Conservation (phyloP, 345 rosid species). For the Mangifera indica region DNA sequence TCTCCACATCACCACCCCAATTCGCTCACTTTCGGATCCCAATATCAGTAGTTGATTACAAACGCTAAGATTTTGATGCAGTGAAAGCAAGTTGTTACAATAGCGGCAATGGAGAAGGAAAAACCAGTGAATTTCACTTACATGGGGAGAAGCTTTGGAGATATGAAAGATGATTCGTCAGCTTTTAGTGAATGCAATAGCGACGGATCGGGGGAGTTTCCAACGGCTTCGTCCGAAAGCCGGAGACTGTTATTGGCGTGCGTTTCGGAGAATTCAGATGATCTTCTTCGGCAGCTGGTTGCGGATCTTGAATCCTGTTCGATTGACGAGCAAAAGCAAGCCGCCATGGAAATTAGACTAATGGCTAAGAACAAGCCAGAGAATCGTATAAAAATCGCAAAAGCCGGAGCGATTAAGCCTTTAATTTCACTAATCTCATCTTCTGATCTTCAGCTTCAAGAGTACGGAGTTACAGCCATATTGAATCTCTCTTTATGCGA, state of each 20-base stretch:
- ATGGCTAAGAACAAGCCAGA: conserved; percentile 88
- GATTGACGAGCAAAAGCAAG: conserved; percentile 82
- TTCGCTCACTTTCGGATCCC: background rate
- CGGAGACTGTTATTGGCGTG: conserved; percentile 66
- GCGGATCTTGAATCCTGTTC: conserved; percentile 66
- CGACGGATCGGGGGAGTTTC: conserved; percentile 92
- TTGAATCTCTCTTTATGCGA: conserved; percentile 90
- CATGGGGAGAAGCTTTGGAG: conserved; percentile 44
- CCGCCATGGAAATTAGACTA: conserved; percentile 94
- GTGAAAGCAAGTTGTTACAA: background rate
- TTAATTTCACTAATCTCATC: conserved; percentile 60
- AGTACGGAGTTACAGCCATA: conserved; percentile 87
- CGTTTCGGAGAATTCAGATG: conserved; percentile 63
- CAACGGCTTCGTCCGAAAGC: conserved; percentile 60
- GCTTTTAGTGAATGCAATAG: conserved; percentile 96
- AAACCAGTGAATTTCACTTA: conserved; percentile 37
- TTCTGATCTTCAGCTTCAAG: conserved; percentile 77
- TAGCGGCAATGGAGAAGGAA: conserved; percentile 43
- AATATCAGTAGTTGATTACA: background rate
- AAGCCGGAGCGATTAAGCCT: conserved; percentile 84
- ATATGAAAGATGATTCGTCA: conserved; percentile 49
- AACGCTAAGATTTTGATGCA: conserved; percentile 21
- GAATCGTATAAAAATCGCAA: conserved; percentile 78
- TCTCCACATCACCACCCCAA: conserved; percentile 2
- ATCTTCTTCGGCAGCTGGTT: conserved; percentile 68